Percentiles rank a stretch among this genome's conserved stretches.
These are phyloP conservation scores for Vitis vinifera DNA, from an alignment of 164 flowering plant genomes.

Conservation along the genomic window DNA sequence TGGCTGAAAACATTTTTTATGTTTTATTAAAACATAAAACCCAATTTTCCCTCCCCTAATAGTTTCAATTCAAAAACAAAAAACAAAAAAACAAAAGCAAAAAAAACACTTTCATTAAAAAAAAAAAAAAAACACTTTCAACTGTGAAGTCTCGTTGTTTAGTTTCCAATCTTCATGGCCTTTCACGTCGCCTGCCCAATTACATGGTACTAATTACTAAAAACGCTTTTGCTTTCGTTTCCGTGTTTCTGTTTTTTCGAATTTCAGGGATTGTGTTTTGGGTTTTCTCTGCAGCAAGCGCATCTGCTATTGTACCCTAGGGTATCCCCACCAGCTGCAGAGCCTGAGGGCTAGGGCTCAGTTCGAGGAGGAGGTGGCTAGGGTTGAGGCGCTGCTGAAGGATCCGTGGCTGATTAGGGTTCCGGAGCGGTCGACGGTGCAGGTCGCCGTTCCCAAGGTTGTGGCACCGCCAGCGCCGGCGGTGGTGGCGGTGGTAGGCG, in stretches of 20 bases:
- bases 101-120: too few relatives aligned
- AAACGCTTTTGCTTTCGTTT: constrained; percentile 20
- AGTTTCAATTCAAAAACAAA: too few relatives aligned
- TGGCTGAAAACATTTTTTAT: too few relatives aligned
- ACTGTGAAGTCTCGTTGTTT: too few relatives aligned
- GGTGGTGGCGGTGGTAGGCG: constrained; percentile 23
- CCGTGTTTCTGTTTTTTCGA: constrained; percentile 1
- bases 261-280: too few relatives aligned
- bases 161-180: constrained; percentile 57
- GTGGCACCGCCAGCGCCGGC: constrained; percentile 29
- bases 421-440: constrained; percentile 47
- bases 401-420: constrained; percentile 64
- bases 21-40: too few relatives aligned
- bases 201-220: constrained; percentile 62
- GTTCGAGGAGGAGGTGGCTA: constrained; percentile 49
- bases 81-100: too few relatives aligned
- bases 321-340: constrained; percentile 59
- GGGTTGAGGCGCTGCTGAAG: constrained; percentile 52
- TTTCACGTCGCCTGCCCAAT: constrained; percentile 99
- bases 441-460: constrained; percentile 76
- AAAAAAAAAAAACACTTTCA: too few relatives aligned
- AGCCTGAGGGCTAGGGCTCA: constrained; percentile 33
- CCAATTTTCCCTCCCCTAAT: too few relatives aligned
- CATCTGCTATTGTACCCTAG: constrained; percentile 21
- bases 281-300: too few relatives aligned